Base-by-base conservation (phyloP, 2,329 filamentous ascomycete species). In the Aspergillus quadricinctus region DNA sequence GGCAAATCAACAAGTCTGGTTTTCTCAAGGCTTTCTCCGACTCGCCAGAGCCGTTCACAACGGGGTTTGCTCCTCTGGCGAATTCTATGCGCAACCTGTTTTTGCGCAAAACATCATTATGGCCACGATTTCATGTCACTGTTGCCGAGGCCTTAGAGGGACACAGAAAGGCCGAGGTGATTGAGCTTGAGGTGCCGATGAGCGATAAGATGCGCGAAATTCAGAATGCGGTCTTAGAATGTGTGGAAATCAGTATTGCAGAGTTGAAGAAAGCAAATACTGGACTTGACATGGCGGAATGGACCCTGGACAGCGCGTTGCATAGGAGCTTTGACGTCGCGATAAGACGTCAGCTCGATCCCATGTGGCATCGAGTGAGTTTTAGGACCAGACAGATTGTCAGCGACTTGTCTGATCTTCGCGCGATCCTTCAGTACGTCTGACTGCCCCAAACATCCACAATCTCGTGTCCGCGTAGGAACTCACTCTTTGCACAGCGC, bases 1-100 rank as follows among this genome's bases (percentile, higher is more conserved):
- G 94, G 58, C 93, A 97, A 75, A 90, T 90, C 79, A 99, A 99
- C 75, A 96, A 95, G 77, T 80, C 77, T 31, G 94, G 94, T 35
- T 97, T 99, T 65, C 80, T 99, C 31, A 99, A 99, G 69, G 94
- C 94, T 11, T 96, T 99, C 69, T 94, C 92, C 0, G 94, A 99
- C 71, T 89, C 88, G 35, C 93, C 94, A 0, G 92, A 97, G 69
- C 89, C 92, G 0, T 95, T 99, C 68, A 88, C 90, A 0, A 87
- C 84, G 0, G 93, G 92, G 1, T 97, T 96, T 73, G 86, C 91
- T 3, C 93, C 94, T 4, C 79, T 99, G 48, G 83, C 91, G 1
- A 92, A 86, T 50, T 95, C 95, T 86, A 88, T 99, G 86, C 84
- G 91, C 58, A 97, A 94, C 67, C 76, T 99, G 23, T 97, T 97